Percentiles rank a stretch among this genome's conserved stretches.
Conservation (phyloP, 768 basidiomycete genomes). For the Hygrocybe punicea region DNA sequence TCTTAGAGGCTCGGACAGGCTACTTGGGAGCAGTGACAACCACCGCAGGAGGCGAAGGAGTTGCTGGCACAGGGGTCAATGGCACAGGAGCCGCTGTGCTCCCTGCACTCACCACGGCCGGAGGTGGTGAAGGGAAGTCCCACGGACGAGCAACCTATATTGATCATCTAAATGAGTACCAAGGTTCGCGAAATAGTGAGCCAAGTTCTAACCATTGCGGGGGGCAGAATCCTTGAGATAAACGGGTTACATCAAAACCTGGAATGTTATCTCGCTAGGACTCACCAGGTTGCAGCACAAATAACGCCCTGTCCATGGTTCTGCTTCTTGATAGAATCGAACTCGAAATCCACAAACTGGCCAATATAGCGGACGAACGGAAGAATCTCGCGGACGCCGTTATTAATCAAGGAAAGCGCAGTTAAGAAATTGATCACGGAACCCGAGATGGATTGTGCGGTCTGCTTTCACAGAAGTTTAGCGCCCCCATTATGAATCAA, state of each 20-base stretch:
- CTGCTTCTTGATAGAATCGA: conserved; percentile 56
- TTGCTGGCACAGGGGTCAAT: not conserved
- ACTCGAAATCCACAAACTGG: conserved; percentile 77
- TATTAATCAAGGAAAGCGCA: conserved; percentile 62
- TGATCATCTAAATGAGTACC: not conserved
- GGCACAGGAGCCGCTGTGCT: not conserved
- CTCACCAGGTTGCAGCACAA: conserved; percentile 84
- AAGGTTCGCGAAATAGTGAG: not conserved
- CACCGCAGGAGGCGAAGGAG: conserved; percentile 8
- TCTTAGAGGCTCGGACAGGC: conserved; percentile 1
- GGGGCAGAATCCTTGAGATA: conserved; percentile 66
- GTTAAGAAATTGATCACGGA: conserved; percentile 73
- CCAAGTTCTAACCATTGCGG: conserved; percentile 50
- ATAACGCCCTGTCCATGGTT: conserved; percentile 76
- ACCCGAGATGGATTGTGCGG: conserved; percentile 55
- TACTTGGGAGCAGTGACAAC: conserved; percentile 4
- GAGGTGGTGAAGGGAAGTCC: conserved; percentile 59
- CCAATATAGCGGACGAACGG: conserved; percentile 83
- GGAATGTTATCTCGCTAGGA: not conserved
- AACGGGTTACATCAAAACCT: not conserved
- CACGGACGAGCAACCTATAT: conserved; percentile 65
- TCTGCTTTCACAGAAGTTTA: conserved; percentile 34
- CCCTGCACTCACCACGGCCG: conserved; percentile 6
- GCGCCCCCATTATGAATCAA: not conserved
- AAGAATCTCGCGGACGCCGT: conserved; percentile 76